These are phyloP conservation scores for Mycena sp. DNA, from an alignment of 1,284 basidiomycete species.

Conservation along the genomic window DNA sequence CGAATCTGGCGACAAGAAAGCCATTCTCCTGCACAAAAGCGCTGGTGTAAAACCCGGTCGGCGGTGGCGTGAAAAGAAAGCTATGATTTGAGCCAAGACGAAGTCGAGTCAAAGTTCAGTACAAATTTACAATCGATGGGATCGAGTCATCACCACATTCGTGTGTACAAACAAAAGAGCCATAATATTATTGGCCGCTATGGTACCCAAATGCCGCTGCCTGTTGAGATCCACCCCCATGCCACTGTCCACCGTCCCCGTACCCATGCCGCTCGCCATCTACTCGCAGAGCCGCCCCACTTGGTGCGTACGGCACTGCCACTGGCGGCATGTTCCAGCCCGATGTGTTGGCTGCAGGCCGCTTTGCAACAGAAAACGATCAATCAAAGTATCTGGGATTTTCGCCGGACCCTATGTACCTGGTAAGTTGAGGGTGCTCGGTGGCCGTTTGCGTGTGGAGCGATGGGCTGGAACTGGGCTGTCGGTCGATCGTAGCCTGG, in stretches of 20 bases:
- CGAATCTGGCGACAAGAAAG: slow-evolving; percentile 56
- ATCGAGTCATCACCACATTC: slow-evolving; percentile 21
- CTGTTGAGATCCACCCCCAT: slow-evolving; percentile 18
- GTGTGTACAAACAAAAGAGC: background rate
- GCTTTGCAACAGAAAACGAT: background rate
- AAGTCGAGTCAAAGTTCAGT: no score
- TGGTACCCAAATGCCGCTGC: slow-evolving; percentile 20
- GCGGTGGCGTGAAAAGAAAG: slow-evolving; percentile 34
- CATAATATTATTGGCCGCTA: slow-evolving; percentile 9
- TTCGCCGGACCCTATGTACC: background rate
- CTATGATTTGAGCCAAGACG: slow-evolving; percentile 30
- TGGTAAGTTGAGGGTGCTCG: slow-evolving; percentile 13
- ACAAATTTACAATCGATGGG: slow-evolving; percentile 1
- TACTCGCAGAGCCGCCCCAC: background rate
- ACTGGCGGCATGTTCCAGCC: slow-evolving; percentile 11
- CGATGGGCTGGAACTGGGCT: slow-evolving; percentile 7
- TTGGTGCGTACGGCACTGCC: background rate
- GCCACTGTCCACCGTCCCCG: slow-evolving; percentile 11
- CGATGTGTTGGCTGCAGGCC: background rate
- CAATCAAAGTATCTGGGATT: background rate
- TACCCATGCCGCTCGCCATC: slow-evolving; percentile 15
- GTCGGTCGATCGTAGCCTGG: slow-evolving; percentile 1
- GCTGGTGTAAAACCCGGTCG: slow-evolving; percentile 33
- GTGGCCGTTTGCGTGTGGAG: slow-evolving; percentile 9
- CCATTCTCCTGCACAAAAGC: slow-evolving; percentile 32